Conservation (phyloP, 2,329 filamentous ascomycete species). For the Penicillium sp. region DNA sequence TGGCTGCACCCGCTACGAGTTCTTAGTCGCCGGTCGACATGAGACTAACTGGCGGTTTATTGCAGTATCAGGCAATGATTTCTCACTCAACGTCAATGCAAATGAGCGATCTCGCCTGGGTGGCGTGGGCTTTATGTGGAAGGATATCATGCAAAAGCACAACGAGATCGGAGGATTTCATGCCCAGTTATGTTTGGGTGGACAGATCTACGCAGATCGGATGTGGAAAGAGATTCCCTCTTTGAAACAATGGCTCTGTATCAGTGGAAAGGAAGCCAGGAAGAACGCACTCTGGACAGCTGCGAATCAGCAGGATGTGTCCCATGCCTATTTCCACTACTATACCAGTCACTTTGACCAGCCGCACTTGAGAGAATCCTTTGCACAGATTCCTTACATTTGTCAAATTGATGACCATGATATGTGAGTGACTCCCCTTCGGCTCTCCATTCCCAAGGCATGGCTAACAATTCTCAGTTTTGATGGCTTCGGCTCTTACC, state of each 20-base stretch:
- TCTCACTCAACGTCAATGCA: slow-evolving; percentile 78
- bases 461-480: slow-evolving; percentile 57
- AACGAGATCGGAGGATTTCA: slow-evolving; percentile 95
- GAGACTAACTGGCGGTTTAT: slow-evolving; percentile 96
- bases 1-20: slow-evolving; percentile 97
- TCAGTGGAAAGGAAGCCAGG: slow-evolving; percentile 86
- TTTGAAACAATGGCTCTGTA: slow-evolving; percentile 90
- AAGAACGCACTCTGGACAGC: slow-evolving; percentile 91
- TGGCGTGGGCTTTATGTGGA: slow-evolving; percentile 96
- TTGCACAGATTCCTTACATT: slow-evolving; percentile 93
- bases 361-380: slow-evolving; percentile 87
- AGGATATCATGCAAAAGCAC: slow-evolving; percentile 96
- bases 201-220: slow-evolving; percentile 92
- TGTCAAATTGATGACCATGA: slow-evolving; percentile 95
- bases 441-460: not conserved
- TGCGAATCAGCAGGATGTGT: slow-evolving; percentile 89
- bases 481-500: slow-evolving; percentile 94
- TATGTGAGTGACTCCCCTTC: slow-evolving; percentile 70
- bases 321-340: slow-evolving; percentile 97
- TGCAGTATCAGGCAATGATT: slow-evolving; percentile 94
- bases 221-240: slow-evolving; percentile 94
- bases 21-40: slow-evolving; percentile 82
- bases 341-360: slow-evolving; percentile 99
- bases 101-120: slow-evolving; percentile 81
- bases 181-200: slow-evolving; percentile 82